phyloP scores from a whole-genome alignment of 2,329 filamentous ascomycete species.

The Gyromitra esculenta region DNA sequence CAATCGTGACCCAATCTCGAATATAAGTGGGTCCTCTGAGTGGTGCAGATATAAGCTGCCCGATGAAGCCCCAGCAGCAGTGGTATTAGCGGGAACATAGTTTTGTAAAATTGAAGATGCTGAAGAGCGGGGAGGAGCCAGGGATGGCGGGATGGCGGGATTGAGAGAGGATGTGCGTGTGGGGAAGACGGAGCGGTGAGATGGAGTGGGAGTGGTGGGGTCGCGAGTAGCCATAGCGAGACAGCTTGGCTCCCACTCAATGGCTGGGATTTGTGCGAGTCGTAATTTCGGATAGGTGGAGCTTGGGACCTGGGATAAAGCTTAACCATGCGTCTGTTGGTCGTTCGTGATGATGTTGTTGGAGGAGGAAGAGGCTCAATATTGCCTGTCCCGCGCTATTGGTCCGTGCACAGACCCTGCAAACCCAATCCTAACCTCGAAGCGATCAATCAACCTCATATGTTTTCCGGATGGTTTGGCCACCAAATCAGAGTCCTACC shows the following conservation, averaged over 20 bases:
- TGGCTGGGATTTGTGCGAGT: neutral
- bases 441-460: neutral
- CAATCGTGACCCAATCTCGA: slow-evolving; percentile 83
- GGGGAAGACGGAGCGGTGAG: slow-evolving; percentile 24
- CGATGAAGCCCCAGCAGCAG: slow-evolving; percentile 8
- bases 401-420: slow-evolving; percentile 15
- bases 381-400: neutral
- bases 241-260: neutral
- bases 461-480: neutral
- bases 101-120: slow-evolving; percentile 12
- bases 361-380: slow-evolving; percentile 7
- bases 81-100: slow-evolving; percentile 6
- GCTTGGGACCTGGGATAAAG: neutral
- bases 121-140: slow-evolving; percentile 13
- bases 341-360: neutral
- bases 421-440: slow-evolving; percentile 5
- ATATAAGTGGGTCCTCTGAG: slow-evolving; percentile 84
- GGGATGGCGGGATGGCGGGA: slow-evolving; percentile 16
- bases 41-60: slow-evolving; percentile 64
- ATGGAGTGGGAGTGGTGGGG: slow-evolving; percentile 15
- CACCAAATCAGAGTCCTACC: neutral
- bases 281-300: neutral
- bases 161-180: slow-evolving; percentile 38
- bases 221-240: slow-evolving; percentile 26
- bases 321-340: neutral